Conservation (phyloP, 495 filamentous ascomycete genomes). For the Staphylotrichum tortipilum region DNA sequence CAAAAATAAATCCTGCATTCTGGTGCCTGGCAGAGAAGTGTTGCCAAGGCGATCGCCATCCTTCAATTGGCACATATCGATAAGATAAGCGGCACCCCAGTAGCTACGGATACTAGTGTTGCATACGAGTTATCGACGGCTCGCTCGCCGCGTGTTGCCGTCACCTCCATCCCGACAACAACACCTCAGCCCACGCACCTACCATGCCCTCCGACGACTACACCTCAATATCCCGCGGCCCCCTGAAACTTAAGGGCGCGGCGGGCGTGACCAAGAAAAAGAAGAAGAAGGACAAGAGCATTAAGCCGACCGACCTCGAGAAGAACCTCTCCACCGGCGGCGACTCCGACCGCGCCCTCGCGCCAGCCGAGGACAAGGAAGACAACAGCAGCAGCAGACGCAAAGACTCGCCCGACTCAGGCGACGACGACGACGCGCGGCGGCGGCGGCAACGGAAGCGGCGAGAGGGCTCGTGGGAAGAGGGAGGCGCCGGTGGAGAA, state of each 20-base stretch:
- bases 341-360: background rate
- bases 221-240: slow-evolving; percentile 52
- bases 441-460: no score
- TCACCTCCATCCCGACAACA: background rate
- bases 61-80: no score
- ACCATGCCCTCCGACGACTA: slow-evolving; percentile 62
- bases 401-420: background rate
- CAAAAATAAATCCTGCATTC: no score
- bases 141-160: no score
- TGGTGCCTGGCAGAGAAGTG: no score
- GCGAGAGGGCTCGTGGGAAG: no score
- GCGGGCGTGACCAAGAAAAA: slow-evolving; percentile 56
- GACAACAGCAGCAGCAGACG: background rate
- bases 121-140: no score
- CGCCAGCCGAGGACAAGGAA: background rate
- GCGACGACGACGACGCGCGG: background rate
- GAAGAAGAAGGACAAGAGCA: slow-evolving; percentile 38
- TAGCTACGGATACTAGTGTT: no score
- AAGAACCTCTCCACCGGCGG: slow-evolving; percentile 25
- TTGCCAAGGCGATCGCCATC: no score
- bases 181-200: background rate
- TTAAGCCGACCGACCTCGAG: slow-evolving; percentile 21
- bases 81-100: no score
- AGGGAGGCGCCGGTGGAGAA: background rate
- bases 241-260: slow-evolving; percentile 72